phyloP scores from a whole-genome alignment of 2,329 filamentous ascomycete species.

The Malbranchea zuffiana region DNA sequence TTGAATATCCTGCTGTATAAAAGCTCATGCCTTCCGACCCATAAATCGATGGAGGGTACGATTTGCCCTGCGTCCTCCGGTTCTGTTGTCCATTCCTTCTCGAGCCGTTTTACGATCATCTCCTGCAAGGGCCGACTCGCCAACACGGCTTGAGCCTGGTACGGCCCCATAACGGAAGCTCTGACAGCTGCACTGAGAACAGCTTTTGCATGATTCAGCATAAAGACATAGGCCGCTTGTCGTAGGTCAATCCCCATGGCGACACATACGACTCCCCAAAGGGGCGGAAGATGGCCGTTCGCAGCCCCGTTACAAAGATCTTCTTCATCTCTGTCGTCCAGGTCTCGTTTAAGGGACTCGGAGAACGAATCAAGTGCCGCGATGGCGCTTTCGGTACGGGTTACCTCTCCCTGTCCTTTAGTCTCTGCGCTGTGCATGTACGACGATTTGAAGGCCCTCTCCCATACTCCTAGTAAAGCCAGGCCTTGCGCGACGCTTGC shows the following conservation, averaged over 20 bases:
- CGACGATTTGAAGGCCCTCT: constrained; percentile 39
- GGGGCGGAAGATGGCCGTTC: constrained; percentile 48
- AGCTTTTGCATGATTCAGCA: constrained; percentile 54
- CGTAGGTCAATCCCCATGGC: constrained; percentile 43
- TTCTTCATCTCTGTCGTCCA: constrained; percentile 20
- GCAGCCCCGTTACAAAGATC: constrained; percentile 15
- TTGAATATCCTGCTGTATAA: constrained; percentile 59
- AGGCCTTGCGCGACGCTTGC: constrained; percentile 51
- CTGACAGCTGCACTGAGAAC: constrained; percentile 52
- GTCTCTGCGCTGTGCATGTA: constrained; percentile 15
- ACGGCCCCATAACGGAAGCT: constrained; percentile 54
- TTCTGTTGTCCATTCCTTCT: constrained; percentile 37
- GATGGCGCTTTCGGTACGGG: constrained; percentile 1
- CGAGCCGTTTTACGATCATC: constrained; percentile 41
- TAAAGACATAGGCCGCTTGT: constrained; percentile 50
- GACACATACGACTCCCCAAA: constrained; percentile 48
- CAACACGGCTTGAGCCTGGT: constrained; percentile 51
- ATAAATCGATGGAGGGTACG: constrained; percentile 52
- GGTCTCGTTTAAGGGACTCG: constrained; percentile 27
- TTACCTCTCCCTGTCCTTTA: neutral
- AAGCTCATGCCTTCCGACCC: constrained; percentile 54
- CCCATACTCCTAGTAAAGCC: constrained; percentile 51
- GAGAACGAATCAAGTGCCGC: constrained; percentile 29
- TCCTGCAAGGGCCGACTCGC: constrained; percentile 43
- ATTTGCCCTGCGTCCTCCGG: constrained; percentile 49